Evolutionary conservation across 1,284 basidiomycete genomes (phyloP).

Genomic region (Psilocybe mexicana): DNA sequence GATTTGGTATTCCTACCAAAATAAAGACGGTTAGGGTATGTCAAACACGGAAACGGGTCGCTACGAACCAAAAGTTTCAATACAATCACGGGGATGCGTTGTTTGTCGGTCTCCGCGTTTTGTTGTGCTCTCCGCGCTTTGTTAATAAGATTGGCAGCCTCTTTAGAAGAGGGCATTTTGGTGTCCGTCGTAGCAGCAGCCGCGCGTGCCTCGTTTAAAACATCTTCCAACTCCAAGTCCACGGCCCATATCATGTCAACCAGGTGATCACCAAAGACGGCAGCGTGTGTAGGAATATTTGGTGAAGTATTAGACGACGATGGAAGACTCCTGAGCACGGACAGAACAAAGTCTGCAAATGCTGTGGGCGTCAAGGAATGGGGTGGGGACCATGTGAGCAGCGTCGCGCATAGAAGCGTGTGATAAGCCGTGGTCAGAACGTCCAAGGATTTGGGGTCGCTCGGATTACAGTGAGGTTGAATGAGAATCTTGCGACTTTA

Average conservation of each 20-base stretch:
- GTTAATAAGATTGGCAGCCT: slow-evolving; percentile 28
- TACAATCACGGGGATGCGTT: slow-evolving; percentile 56
- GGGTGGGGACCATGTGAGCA: slow-evolving; percentile 55
- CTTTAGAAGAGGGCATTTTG: slow-evolving; percentile 22
- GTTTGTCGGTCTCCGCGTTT: slow-evolving; percentile 61
- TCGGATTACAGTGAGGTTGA: slow-evolving; percentile 55
- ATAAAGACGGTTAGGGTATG: slow-evolving; percentile 5
- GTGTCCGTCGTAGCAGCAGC: slow-evolving; percentile 37
- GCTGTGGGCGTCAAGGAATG: slow-evolving; percentile 44
- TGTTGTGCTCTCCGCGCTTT: slow-evolving; percentile 49
- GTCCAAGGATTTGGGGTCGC: slow-evolving; percentile 51
- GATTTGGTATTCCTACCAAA: slow-evolving; percentile 49
- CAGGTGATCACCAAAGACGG: slow-evolving; percentile 63
- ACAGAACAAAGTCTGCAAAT: slow-evolving; percentile 64
- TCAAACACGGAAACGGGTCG: neutral
- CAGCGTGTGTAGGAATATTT: slow-evolving; percentile 37
- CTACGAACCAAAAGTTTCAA: slow-evolving; percentile 65
- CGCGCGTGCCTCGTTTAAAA: slow-evolving; percentile 55
- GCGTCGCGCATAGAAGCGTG: slow-evolving; percentile 57
- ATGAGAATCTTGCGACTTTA: slow-evolving; percentile 58
- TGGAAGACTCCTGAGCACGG: slow-evolving; percentile 59
- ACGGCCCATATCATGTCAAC: slow-evolving; percentile 80
- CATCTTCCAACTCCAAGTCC: slow-evolving; percentile 74
- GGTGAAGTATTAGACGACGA: slow-evolving; percentile 53
- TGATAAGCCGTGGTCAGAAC: slow-evolving; percentile 65